A percentile compares a stretch with the other conserved stretches of the same genome.
Conservation (phyloP, 2,329 filamentous ascomycete genomes). For the Dothiorella sarmentorum region DNA sequence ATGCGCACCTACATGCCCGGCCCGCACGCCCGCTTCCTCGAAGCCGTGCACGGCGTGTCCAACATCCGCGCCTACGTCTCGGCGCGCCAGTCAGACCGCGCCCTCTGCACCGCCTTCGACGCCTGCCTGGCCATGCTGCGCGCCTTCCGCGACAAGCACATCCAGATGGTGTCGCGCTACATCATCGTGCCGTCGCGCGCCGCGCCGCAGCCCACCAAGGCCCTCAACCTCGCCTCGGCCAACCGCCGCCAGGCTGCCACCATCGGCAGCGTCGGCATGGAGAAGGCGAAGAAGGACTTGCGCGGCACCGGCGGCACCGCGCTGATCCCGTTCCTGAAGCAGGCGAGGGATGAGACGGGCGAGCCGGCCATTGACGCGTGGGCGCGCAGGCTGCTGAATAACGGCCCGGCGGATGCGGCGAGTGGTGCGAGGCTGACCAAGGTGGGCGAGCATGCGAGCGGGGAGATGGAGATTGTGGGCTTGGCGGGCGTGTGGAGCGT, state of each 20-base stretch:
- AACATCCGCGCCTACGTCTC: slow-evolving; percentile 87
- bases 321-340: slow-evolving; percentile 92
- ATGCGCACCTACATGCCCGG: slow-evolving; percentile 98
- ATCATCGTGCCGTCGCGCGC: slow-evolving; percentile 86
- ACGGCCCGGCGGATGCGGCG: slow-evolving; percentile 41
- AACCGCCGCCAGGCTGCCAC: slow-evolving; percentile 21
- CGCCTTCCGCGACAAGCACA: slow-evolving; percentile 85
- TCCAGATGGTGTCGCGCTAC: slow-evolving; percentile 92
- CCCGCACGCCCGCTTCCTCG: slow-evolving; percentile 81
- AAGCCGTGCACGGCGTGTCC: slow-evolving; percentile 72
- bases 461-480: slow-evolving; percentile 60
- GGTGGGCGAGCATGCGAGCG: slow-evolving; percentile 52
- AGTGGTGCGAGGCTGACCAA: slow-evolving; percentile 51
- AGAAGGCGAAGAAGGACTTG: slow-evolving; percentile 49
- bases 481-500: slow-evolving; percentile 86
- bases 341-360: slow-evolving; percentile 91
- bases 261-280: slow-evolving; percentile 22
- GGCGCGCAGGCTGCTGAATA: slow-evolving; percentile 57
- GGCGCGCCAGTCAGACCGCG: slow-evolving; percentile 55
- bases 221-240: slow-evolving; percentile 61
- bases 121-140: slow-evolving; percentile 79
- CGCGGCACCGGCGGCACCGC: slow-evolving; percentile 92
- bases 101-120: slow-evolving; percentile 79
- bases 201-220: slow-evolving; percentile 52
- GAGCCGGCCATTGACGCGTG: slow-evolving; percentile 77